A percentile compares a stretch with the other conserved stretches of the same genome.
Conservation (phyloP, 1,284 basidiomycete species). For the Apiotrichum mycotoxinovorans region DNA sequence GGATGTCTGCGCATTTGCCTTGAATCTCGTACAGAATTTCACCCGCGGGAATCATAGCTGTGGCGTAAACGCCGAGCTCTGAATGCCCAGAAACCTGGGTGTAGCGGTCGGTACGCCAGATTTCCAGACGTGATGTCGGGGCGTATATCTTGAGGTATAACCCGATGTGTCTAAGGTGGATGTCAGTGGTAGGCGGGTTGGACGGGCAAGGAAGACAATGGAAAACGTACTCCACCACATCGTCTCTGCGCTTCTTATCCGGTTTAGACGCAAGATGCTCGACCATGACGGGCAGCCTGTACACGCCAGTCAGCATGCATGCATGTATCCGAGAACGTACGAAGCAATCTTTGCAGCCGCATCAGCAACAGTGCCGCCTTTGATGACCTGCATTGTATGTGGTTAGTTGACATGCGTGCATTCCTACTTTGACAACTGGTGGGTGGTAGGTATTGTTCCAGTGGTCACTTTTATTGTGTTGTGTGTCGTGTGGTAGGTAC, state of each 20-base stretch:
- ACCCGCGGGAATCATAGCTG: constrained; percentile 29
- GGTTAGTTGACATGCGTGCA: no score
- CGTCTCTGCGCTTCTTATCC: constrained; percentile 20
- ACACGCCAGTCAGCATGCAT: not conserved
- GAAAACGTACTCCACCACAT: not conserved
- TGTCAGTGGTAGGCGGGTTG: not conserved
- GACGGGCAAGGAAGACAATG: no score
- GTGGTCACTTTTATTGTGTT: no score
- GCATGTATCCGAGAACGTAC: not conserved
- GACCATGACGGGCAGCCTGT: constrained; percentile 37
- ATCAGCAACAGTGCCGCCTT: not conserved
- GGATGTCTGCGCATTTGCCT: constrained; percentile 41
- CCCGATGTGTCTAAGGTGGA: constrained; percentile 33
- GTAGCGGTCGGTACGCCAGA: constrained; percentile 44
- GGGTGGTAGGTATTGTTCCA: no score
- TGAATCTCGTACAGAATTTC: constrained; percentile 39
- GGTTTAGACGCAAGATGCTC: constrained; percentile 34
- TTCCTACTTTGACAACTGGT: no score
- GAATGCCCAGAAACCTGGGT: constrained; percentile 38
- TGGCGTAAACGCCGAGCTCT: constrained; percentile 47
- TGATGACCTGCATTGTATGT: constrained; percentile 11
- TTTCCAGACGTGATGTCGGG: constrained; percentile 44
- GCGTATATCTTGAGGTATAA: constrained; percentile 40
- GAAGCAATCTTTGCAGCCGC: not conserved
- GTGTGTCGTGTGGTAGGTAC: constrained; percentile 6